phyloP scores from a whole-genome alignment of 2,329 filamentous ascomycete species.

The Fusarium tjaetaba region DNA sequence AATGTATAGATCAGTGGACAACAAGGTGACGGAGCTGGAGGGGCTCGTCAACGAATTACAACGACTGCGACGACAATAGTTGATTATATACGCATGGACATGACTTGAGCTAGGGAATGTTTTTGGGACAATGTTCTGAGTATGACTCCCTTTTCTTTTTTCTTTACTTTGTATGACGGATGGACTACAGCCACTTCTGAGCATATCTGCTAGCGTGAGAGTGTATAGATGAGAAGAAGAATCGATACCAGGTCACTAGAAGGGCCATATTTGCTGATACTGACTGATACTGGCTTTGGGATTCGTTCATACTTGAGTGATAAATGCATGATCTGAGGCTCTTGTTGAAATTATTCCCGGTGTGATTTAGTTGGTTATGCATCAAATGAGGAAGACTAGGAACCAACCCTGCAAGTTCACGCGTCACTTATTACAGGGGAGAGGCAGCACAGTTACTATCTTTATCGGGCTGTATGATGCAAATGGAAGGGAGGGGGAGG shows the following conservation, averaged over 20 bases:
- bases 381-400: not conserved
- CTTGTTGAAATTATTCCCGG: not conserved
- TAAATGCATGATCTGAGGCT: not conserved
- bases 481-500: conserved; percentile 35
- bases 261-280: not conserved
- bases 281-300: not conserved
- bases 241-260: not conserved
- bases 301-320: too few relatives aligned
- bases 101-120: not conserved
- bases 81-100: conserved; percentile 9
- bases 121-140: conserved; percentile 17
- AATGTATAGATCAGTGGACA: conserved; percentile 61
- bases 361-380: conserved; percentile 8
- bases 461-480: conserved; percentile 36
- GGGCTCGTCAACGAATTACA: conserved; percentile 51
- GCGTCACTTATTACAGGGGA: conserved; percentile 9
- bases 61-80: conserved; percentile 31
- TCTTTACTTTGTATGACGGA: conserved; percentile 17
- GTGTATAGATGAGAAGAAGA: not conserved
- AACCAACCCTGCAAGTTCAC: not conserved
- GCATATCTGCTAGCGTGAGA: not conserved
- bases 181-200: not conserved
- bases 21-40: conserved; percentile 53
- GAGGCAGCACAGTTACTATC: conserved; percentile 10
- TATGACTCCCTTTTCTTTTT: not conserved